Base-by-base conservation (phyloP, 352 stramenopile species). In the Phytophthora boehmeriae region DNA sequence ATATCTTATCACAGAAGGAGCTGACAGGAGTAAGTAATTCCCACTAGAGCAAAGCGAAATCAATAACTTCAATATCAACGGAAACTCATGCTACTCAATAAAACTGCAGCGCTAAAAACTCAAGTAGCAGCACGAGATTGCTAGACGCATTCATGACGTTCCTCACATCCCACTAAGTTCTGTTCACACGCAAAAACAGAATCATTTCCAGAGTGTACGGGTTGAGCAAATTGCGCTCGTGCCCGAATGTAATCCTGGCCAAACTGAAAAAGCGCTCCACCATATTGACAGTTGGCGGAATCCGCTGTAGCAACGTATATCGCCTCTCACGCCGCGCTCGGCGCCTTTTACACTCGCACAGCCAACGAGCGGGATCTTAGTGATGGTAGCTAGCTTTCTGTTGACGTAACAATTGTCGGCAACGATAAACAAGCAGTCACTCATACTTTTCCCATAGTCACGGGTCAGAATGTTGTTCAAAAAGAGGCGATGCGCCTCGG, bases 361-460 rank as follows among this genome's bases (percentile, higher is more conserved):
- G 14, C 62, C 50, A 3, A 71, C 38, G 17, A 71, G 23, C 3
- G 62, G 49, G 4, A 66, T 50, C 20, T 6, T n/a, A 5, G 62
- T 23, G 4, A 46, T 5, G 2, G 42, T 27, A 14, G 54, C 34
- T 8, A 66, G 16, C 17, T 1, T 4, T 2, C 41, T 36, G 27
- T 66, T 71, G 1, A 66, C 55, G 1, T 43, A 42, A 41, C 54
- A 66, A 19, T 65, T 69, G 35, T 63, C 60, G 4, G 39, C 60
- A 16, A 59, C 60, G 8, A 71, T 50, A 38, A 58, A 66, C 4
- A 39, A 30, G 25, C 53, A 36, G 28, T 50, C 19, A 23, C 17
- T 14, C 11, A 35, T 32, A 11, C 14, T 8, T 8, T 41, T 54
- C 27, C 51, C 41, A 17, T 45, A 68, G 38, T 47, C 43, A n/a